Evolutionary conservation across 495 filamentous ascomycete species (phyloP), one percentile per base, ranked within the genome.

Genomic region (Neurospora sp.): DNA sequence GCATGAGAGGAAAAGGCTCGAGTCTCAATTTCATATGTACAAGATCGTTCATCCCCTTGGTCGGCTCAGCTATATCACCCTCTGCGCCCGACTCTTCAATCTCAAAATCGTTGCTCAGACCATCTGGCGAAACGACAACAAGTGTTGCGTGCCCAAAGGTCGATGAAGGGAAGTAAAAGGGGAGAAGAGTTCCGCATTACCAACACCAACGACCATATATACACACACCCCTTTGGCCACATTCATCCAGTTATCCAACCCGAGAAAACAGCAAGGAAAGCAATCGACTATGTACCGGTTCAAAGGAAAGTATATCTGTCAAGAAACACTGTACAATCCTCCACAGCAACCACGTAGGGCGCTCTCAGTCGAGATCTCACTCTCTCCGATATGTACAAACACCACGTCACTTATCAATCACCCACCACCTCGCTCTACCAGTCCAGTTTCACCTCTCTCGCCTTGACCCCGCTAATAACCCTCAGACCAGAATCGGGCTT

Each of bases 401-500:
- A 4, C 4, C 40, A 16, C 40, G 5, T 20, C 41, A 44, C 4
- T 18, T 14, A 18, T 41, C 40, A 42, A 14, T 44, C 41, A 44
- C 41, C 8, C 18, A 7, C 42, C 18, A 46, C 42, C 7, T 7
- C 3, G 6, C 46, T 48, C 27, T 61, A 61, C 53, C 22, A 61
- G 12, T 61, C 12, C 53, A 61, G 8, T 22, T 31, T 61, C 27
- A 61, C 72, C 65, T 65, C 69, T 5, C 72, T 72, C 39, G 42
- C 70, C 44, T 73, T 73, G 14, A 76, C 75, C 18, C 61, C 69
- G 14, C 72, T 76, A 37, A 37, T 37, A 37, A 37, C 35, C 75
- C 53, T 76, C 41, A 81, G 20, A 11, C 79, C 79, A 0, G 77
- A 79, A 40, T 81, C 79, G 2, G 70, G n/a, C 78, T 79, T 78